Conservation (phyloP, 1,284 basidiomycete species). For the Anthracocystis setariae region DNA sequence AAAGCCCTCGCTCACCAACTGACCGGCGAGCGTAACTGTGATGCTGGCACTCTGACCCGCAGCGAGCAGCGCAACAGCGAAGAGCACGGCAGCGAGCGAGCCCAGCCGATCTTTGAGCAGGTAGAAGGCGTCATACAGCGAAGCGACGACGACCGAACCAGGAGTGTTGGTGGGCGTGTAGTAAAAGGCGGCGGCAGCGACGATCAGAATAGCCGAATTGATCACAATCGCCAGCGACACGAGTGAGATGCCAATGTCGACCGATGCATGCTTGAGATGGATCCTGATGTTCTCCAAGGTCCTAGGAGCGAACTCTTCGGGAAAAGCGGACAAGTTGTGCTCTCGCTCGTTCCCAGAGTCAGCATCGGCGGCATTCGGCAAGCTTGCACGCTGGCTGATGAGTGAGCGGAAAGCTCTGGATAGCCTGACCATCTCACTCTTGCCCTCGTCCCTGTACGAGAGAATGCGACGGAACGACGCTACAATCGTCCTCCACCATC, state of each 20-base stretch:
- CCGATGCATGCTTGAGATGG: conserved; percentile 62
- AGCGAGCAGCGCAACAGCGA: conserved; percentile 69
- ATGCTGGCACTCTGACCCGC: conserved; percentile 92
- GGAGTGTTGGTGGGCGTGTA: conserved; percentile 28
- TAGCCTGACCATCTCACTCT: conserved; percentile 19
- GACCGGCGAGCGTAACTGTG: conserved; percentile 89
- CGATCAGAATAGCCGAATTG: conserved; percentile 78
- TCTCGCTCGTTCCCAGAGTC: conserved; percentile 9
- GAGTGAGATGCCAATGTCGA: conserved; percentile 66
- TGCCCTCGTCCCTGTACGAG: conserved; percentile 13
- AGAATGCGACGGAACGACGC: conserved; percentile 14
- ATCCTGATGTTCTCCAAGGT: conserved; percentile 47
- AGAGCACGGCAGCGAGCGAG: conserved; percentile 54
- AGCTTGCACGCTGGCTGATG: conserved; percentile 12
- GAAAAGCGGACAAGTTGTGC: background rate
- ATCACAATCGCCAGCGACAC: conserved; percentile 74
- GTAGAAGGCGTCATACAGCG: conserved; percentile 61
- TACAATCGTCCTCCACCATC: conserved; percentile 13
- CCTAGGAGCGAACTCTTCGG: conserved; percentile 21
- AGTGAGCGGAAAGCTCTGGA: conserved; percentile 21
- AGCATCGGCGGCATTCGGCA: conserved; percentile 3
- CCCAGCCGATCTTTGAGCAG: conserved; percentile 55
- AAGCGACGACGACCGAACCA: conserved; percentile 53
- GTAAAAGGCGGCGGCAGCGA: conserved; percentile 71
- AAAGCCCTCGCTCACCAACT: conserved; percentile 93